A percentile compares a stretch with the other conserved stretches of the same genome.
Evolutionary conservation across 352 stramenopile genomes (phyloP).

Genomic region (Phytopythium sindhum): DNA sequence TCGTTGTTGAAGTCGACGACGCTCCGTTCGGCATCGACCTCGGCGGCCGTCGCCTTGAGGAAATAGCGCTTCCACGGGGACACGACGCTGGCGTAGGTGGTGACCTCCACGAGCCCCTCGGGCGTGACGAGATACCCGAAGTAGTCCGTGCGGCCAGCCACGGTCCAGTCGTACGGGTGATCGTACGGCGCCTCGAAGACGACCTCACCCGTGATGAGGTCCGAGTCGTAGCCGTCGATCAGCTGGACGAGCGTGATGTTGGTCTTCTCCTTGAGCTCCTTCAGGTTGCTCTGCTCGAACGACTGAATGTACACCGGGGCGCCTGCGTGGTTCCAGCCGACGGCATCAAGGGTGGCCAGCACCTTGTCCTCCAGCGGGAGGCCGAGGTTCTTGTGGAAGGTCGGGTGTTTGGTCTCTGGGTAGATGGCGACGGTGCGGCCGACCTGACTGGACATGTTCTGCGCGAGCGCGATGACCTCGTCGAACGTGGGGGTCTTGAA

Average conservation of each 20-base stretch:
- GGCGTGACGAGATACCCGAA: conserved; percentile 53
- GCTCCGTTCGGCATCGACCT: conserved; percentile 37
- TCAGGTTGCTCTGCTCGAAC: conserved; percentile 75
- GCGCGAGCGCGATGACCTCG: conserved; percentile 83
- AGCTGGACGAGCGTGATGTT: conserved; percentile 82
- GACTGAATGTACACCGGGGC: conserved; percentile 73
- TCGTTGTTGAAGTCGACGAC: conserved; percentile 65
- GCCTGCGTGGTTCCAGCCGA: conserved; percentile 62
- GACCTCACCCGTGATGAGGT: conserved; percentile 55
- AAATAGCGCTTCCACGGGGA: conserved; percentile 85
- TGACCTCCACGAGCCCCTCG: conserved; percentile 53
- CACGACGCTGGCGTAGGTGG: conserved; percentile 65
- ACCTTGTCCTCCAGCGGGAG: conserved; percentile 78
- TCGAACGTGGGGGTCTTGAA: conserved; percentile 88
- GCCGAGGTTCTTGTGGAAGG: conserved; percentile 60
- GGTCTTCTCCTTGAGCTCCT: conserved; percentile 55
- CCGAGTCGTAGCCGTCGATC: conserved; percentile 52
- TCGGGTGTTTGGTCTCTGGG: conserved; percentile 86
- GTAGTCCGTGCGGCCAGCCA: conserved; percentile 48
- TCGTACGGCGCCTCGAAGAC: conserved; percentile 35
- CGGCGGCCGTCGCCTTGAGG: conserved; percentile 39
- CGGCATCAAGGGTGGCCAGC: conserved; percentile 60
- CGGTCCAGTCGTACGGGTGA: conserved; percentile 66
- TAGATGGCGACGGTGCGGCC: conserved; percentile 81
- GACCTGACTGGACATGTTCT: conserved; percentile 54